Evolutionary conservation across 768 basidiomycete genomes (phyloP).

Genomic region (Filobasidium floriforme): DNA sequence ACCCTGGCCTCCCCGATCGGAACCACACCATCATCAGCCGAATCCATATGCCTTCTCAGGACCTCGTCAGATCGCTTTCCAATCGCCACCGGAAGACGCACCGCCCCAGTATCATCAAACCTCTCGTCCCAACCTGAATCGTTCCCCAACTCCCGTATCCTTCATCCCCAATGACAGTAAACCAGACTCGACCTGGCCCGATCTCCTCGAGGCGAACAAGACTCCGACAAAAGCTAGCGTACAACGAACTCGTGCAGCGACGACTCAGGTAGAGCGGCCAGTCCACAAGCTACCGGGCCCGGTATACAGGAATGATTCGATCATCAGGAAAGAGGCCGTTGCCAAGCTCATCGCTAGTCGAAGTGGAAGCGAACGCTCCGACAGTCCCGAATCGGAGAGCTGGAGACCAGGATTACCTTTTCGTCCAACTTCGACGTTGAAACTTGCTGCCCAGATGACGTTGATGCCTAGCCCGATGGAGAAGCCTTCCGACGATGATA

Average conservation of each 20-base stretch:
- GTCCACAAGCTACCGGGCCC: not conserved
- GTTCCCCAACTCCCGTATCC: no score
- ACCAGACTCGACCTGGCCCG: not conserved
- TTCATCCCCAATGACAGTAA: not conserved
- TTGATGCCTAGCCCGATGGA: no score
- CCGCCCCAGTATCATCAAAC: not conserved
- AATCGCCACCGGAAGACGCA: no score
- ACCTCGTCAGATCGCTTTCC: no score
- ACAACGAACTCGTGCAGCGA: not conserved
- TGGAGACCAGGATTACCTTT: no score
- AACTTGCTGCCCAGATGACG: no score
- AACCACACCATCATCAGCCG: no score
- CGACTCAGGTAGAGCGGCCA: not conserved
- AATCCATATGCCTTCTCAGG: no score
- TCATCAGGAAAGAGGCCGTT: not conserved
- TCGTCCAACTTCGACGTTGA: no score
- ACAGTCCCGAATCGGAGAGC: no score
- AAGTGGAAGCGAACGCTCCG: not conserved
- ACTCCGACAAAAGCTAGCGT: conserved; percentile 2
- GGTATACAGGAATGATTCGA: not conserved
- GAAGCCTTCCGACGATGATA: no score
- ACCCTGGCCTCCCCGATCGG: no score
- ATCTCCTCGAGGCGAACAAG: not conserved
- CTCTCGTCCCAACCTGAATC: not conserved
- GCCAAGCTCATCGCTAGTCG: not conserved